Conservation (phyloP, 2,329 filamentous ascomycete species). For the Paraconiothyrium brasiliense region DNA sequence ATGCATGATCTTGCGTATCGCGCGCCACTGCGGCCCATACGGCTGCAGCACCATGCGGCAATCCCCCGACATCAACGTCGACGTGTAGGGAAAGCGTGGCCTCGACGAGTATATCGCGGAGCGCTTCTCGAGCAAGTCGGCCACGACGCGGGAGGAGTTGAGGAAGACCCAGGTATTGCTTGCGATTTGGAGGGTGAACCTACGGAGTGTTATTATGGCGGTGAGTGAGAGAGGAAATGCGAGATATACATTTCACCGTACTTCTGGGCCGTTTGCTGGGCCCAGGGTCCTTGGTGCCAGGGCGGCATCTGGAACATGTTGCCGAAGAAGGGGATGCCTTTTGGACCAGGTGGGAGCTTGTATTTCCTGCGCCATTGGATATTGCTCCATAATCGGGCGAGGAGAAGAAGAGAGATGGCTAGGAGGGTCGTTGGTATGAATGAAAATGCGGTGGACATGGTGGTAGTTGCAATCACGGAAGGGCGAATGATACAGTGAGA, state of each 20-base stretch:
- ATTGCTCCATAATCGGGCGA: constrained; percentile 1
- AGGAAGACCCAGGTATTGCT: constrained; percentile 30
- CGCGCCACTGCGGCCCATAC: constrained; percentile 39
- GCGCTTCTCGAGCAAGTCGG: constrained; percentile 28
- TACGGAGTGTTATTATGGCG: background rate
- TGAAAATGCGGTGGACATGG: constrained; percentile 31
- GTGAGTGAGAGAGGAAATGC: constrained; percentile 2
- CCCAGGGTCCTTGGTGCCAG: constrained; percentile 28
- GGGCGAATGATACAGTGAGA: too few relatives aligned
- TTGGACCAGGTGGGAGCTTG: constrained; percentile 20
- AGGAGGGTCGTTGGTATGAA: background rate
- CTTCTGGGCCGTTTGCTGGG: constrained; percentile 22
- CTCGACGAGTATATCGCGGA: constrained; percentile 30
- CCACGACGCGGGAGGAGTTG: constrained; percentile 26
- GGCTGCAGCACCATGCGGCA: constrained; percentile 44
- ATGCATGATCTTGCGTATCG: constrained; percentile 44
- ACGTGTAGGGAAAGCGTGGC: constrained; percentile 31
- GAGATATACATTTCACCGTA: constrained; percentile 27
- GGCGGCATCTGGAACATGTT: constrained; percentile 29
- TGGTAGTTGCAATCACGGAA: too few relatives aligned
- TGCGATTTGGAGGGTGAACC: constrained; percentile 26
- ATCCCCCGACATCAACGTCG: constrained; percentile 36
- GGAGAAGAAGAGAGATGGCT: constrained; percentile 7
- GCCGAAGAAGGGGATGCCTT: constrained; percentile 25
- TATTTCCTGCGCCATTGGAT: constrained; percentile 21